A percentile compares a stretch with the other conserved stretches of the same genome.
These are phyloP conservation scores for Trapa incisa DNA, from an alignment of 345 rosid genomes.

Conservation along the genomic window DNA sequence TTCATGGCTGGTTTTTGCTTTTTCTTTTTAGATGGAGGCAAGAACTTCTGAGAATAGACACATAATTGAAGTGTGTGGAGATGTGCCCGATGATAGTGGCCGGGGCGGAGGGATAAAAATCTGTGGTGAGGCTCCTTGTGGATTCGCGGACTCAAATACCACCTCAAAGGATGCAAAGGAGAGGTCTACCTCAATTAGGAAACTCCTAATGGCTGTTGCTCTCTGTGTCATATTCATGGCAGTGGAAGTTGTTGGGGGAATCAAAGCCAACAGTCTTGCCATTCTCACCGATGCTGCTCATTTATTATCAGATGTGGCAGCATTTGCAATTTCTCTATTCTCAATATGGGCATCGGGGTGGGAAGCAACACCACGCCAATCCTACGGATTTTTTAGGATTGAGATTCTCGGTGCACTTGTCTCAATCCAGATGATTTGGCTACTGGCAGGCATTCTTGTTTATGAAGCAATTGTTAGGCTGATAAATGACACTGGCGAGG, in stretches of 20 bases:
- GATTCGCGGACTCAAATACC: constrained; percentile 37
- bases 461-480: constrained; percentile 54
- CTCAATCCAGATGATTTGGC: constrained; percentile 65
- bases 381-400: constrained; percentile 54
- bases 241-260: constrained; percentile 56
- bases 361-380: constrained; percentile 55
- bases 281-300: constrained; percentile 66
- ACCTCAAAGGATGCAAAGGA: constrained; percentile 43
- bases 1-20: neutral
- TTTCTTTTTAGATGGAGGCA: constrained; percentile 31
- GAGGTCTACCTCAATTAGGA: constrained; percentile 35
- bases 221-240: constrained; percentile 47
- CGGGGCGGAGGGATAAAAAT: constrained; percentile 20
- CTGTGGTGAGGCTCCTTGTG: constrained; percentile 44
- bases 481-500: constrained; percentile 35
- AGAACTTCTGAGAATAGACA: constrained; percentile 23
- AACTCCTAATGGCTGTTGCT: constrained; percentile 37
- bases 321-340: constrained; percentile 51
- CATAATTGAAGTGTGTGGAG: constrained; percentile 31
- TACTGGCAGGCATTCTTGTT: constrained; percentile 55
- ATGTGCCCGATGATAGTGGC: constrained; percentile 16
- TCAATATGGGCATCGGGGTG: constrained; percentile 64
- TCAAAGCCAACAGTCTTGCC: constrained; percentile 55
- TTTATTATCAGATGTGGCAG: constrained; percentile 52
- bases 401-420: constrained; percentile 55